Percentiles rank a stretch among this genome's conserved stretches.
Evolutionary conservation across 2,329 filamentous ascomycete genomes (phyloP).

Genomic region (Helminthosporium solani): DNA sequence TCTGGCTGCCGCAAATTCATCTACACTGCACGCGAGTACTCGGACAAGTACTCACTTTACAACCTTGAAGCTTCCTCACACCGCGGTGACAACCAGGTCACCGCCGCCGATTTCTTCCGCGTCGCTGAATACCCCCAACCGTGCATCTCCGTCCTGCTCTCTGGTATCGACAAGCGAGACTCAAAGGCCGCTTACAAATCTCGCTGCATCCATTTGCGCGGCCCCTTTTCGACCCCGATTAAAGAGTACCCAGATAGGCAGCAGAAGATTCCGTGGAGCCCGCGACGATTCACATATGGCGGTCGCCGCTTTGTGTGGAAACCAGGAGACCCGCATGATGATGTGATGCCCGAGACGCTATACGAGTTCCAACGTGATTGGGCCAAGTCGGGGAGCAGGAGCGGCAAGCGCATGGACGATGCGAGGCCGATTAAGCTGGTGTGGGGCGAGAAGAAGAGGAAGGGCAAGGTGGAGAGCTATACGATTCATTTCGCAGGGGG

Average conservation of each 20-base stretch:
- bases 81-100: constrained; percentile 36
- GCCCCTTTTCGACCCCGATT: constrained; percentile 36
- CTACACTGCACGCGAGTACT: constrained; percentile 39
- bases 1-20: constrained; percentile 39
- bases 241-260: constrained; percentile 40
- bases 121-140: constrained; percentile 36
- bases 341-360: constrained; percentile 43
- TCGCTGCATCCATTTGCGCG: constrained; percentile 35
- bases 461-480: constrained; percentile 41
- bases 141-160: constrained; percentile 37
- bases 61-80: constrained; percentile 36
- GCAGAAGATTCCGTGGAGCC: constrained; percentile 42
- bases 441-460: constrained; percentile 41
- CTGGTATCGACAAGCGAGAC: constrained; percentile 37
- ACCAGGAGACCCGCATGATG: constrained; percentile 48
- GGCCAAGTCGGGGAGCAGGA: constrained; percentile 38
- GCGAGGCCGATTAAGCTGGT: constrained; percentile 32
- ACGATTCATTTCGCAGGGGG: constrained; percentile 41
- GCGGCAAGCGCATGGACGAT: constrained; percentile 39
- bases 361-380: constrained; percentile 39
- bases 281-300: constrained; percentile 40
- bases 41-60: constrained; percentile 39
- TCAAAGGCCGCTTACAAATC: constrained; percentile 39
- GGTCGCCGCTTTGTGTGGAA: constrained; percentile 47
- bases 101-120: constrained; percentile 38